These are phyloP conservation scores for Cunninghamia lanceolata DNA, from an alignment of 75 land plant species.

Conservation along the genomic window DNA sequence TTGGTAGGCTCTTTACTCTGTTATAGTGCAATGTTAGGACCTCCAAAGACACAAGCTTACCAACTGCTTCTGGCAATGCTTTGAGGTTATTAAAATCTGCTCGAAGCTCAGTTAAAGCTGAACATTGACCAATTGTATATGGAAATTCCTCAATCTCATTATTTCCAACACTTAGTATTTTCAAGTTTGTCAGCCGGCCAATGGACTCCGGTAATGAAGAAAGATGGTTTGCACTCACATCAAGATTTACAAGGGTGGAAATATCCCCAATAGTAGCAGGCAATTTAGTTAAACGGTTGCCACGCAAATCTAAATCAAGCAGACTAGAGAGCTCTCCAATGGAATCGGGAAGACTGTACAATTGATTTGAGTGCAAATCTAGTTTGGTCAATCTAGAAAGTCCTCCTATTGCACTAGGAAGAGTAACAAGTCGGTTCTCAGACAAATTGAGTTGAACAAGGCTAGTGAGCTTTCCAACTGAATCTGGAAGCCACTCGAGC, in stretches of 20 bases:
- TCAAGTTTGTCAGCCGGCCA: conserved; percentile 52
- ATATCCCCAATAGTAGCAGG: conserved; percentile 64
- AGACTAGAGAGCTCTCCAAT: conserved; percentile 59
- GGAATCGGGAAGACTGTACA: conserved; percentile 55
- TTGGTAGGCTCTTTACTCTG: conserved; percentile 57
- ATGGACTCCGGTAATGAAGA: conserved; percentile 47
- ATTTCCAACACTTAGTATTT: conserved; percentile 44
- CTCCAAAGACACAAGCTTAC: conserved; percentile 55
- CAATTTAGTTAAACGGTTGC: conserved; percentile 43
- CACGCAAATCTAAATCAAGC: conserved; percentile 41
- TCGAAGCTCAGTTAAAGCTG: conserved; percentile 48
- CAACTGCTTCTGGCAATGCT: conserved; percentile 79
- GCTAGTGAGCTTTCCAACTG: conserved; percentile 44
- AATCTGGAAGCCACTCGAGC: conserved; percentile 54
- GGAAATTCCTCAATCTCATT: conserved; percentile 80
- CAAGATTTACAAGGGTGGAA: conserved; percentile 35
- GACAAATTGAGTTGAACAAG: conserved; percentile 38
- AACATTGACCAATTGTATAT: conserved; percentile 69
- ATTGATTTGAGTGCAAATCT: conserved; percentile 52
- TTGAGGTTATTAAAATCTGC: conserved; percentile 61
- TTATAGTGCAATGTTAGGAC: conserved; percentile 54
- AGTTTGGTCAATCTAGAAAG: conserved; percentile 34
- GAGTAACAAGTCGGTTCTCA: conserved; percentile 46
- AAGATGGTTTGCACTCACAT: conserved; percentile 56
- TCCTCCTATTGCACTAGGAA: conserved; percentile 32